These are phyloP conservation scores for Citrus australasica DNA, from an alignment of 345 rosid genomes.

Conservation along the genomic window DNA sequence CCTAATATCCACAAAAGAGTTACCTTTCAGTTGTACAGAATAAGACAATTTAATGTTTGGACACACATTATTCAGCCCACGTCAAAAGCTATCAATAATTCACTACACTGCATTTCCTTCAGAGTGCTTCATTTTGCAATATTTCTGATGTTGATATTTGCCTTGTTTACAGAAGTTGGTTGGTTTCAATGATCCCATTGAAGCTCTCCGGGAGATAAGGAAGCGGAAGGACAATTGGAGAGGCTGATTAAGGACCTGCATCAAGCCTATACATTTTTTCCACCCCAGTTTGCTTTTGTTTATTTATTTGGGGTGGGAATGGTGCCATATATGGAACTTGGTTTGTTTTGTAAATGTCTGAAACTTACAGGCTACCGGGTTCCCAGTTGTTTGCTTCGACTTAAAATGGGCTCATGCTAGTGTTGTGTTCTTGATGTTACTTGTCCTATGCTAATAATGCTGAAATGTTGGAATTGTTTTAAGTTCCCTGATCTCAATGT, in stretches of 20 bases:
- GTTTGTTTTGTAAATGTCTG: background rate
- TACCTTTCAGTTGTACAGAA: background rate
- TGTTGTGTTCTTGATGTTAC: background rate
- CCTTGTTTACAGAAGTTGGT: conserved; percentile 42
- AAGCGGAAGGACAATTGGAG: conserved; percentile 74
- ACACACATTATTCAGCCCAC: background rate
- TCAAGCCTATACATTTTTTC: background rate
- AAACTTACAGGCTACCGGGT: background rate
- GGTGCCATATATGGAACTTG: background rate
- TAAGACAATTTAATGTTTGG: background rate
- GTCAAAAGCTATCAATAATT: background rate
- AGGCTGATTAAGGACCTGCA: conserved; percentile 32
- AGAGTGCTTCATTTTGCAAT: background rate
- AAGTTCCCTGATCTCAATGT: background rate
- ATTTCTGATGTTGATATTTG: background rate
- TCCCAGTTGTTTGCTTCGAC: background rate
- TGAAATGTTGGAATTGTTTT: background rate
- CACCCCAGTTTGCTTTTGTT: background rate
- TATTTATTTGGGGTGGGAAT: background rate
- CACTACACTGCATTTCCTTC: background rate
- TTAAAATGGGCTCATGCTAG: background rate
- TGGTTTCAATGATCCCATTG: conserved; percentile 59
- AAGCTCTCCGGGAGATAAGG: conserved; percentile 62
- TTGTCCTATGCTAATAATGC: no score
- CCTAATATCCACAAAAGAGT: background rate